Evolutionary conservation across 2,329 filamentous ascomycete genomes (phyloP).

Genomic region (Neoascochyta sp.): DNA sequence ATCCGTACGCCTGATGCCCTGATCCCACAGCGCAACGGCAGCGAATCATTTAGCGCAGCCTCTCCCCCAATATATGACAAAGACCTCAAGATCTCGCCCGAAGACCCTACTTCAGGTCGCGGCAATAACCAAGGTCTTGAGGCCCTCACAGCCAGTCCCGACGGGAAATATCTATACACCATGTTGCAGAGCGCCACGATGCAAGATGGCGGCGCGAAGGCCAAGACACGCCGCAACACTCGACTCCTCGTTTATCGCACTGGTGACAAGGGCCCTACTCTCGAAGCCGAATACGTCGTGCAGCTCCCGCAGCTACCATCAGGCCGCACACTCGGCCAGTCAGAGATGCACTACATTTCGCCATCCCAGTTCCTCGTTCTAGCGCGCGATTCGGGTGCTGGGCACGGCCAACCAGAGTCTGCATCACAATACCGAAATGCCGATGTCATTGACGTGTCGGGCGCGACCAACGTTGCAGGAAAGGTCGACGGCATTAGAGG

Average conservation of each 20-base stretch:
- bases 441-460: conserved; percentile 63
- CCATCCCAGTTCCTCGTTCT: conserved; percentile 64
- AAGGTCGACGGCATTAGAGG: conserved; percentile 38
- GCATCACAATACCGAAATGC: conserved; percentile 63
- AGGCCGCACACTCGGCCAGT: conserved; percentile 60
- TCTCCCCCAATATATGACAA: conserved; percentile 60
- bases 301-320: conserved; percentile 58
- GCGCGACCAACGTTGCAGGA: conserved; percentile 59
- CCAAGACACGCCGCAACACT: conserved; percentile 54
- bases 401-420: conserved; percentile 53
- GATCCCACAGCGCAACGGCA: conserved; percentile 61
- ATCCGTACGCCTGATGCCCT: conserved; percentile 63
- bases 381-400: conserved; percentile 59
- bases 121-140: conserved; percentile 75
- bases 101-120: conserved; percentile 58
- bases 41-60: conserved; percentile 59
- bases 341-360: conserved; percentile 63
- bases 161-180: conserved; percentile 61
- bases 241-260: conserved; percentile 65
- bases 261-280: conserved; percentile 44
- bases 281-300: conserved; percentile 62
- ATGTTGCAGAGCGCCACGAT: conserved; percentile 62
- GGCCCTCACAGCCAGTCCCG: conserved; percentile 59
- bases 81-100: conserved; percentile 49
- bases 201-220: conserved; percentile 52